Evolutionary conservation across 331 rosid species (phyloP), one percentile per base, ranked within the genome.

Genomic region (Malus hybrid): DNA sequence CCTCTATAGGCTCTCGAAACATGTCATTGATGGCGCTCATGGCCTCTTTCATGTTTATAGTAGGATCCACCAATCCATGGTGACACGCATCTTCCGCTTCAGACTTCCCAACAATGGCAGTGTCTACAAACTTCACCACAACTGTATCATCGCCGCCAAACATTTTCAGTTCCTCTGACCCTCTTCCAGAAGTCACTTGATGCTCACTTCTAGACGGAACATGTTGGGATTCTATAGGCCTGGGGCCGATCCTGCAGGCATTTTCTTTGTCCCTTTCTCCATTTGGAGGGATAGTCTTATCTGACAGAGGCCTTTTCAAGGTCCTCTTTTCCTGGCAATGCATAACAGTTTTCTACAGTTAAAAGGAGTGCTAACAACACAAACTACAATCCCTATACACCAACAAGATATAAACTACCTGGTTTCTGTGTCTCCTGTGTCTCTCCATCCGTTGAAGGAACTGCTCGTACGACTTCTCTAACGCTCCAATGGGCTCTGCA

Each of bases 31-130:
- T 92, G 80, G 86, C 96, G 79, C 79, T 85, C 91, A 90, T 92
- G 26, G 97, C 99, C 79, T 94, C 97, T 84, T 90, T 94, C 97
- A 90, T 88, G 74, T 94, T 94, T 83, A 92, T 80, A 5, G 99
- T 92, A 60, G 99, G 99, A 80, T 94, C 99, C 52, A 92, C 92
- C 78, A 92, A 77, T 61, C 97, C 97, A 75, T 89, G 93, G 77
- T 94, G 99, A 74, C 97, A 85, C 53, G 93, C 96, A 85, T 92
- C 85, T 86, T 94, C 99, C 65, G 89, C 89, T 82, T 78, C 96
- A 68, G 96, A 87, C 76, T 83, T 90, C 28, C 96, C 95, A 52
- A 80, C 91, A 77, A 94, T 82, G 76, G 96, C 90, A 67, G 88
- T 85, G 82, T 78, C 95, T 73, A 84, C 95, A 90, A 92, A 94